Evolutionary conservation across 176 grass and related monocot species (phyloP).

Genomic region (Zea luxurians): DNA sequence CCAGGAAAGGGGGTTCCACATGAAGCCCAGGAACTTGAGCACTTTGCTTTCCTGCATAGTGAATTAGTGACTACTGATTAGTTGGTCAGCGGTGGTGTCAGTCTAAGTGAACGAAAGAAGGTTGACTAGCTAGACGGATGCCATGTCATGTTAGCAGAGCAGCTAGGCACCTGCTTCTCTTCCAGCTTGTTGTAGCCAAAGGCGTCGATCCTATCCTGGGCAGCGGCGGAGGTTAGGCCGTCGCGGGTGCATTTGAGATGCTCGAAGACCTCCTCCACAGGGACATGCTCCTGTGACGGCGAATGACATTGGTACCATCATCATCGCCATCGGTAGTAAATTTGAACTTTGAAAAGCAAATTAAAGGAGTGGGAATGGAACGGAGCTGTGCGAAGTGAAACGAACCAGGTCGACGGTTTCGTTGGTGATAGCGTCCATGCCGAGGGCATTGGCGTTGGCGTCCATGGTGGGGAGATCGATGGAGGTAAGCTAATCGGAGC

Average conservation of each 20-base stretch:
- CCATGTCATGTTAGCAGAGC: neutral
- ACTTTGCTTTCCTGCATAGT: constrained; percentile 64
- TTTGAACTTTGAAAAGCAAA: neutral
- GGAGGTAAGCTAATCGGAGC: neutral
- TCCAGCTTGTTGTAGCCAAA: constrained; percentile 72
- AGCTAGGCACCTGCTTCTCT: constrained; percentile 55
- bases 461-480: constrained; percentile 8
- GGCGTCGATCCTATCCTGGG: constrained; percentile 40
- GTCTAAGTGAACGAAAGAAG: no score
- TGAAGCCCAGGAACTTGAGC: constrained; percentile 76
- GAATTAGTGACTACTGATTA: neutral
- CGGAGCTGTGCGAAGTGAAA: neutral
- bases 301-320: neutral
- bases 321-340: neutral
- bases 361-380: neutral
- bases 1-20: constrained; percentile 84
- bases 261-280: constrained; percentile 60
- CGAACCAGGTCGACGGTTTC: constrained; percentile 63
- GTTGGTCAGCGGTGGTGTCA: neutral
- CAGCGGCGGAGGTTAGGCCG: constrained; percentile 49
- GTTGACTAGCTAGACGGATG: no score
- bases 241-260: constrained; percentile 56
- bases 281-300: constrained; percentile 47
- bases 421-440: constrained; percentile 51
- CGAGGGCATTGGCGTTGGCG: constrained; percentile 1